Base-by-base conservation (phyloP, 225 moss, liverwort and hornwort species). In the Anthoceros angustus region DNA sequence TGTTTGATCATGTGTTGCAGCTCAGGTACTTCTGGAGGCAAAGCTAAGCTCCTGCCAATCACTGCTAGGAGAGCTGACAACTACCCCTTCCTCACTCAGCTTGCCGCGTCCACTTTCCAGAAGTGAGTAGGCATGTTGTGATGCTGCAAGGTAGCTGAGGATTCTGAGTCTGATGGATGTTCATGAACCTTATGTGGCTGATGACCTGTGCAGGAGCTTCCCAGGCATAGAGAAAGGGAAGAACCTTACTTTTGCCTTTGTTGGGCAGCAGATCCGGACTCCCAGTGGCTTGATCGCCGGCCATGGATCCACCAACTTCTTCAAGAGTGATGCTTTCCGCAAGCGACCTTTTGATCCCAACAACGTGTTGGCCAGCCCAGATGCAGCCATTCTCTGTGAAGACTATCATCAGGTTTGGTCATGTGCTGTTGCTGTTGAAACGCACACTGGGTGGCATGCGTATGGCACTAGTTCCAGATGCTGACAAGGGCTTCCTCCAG, bases 391-490 rank as follows among this genome's bases (percentile, higher is more conserved):
- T 26, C 15, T 69, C 1, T 68, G 68, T 18, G 39, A 10, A 23
- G 69, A 69, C 15, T 69, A 61, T 39, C 2, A 42, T 6, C 69
- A 55, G 55, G 55, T 55, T 46, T 16, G 45, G 16, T 55, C 45
- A n/a, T 55, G 15, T 55, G 15, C 55, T 18, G 7, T 23, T 20
- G 6, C 7, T 32, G 32, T 1, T 32, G 32, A 32, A 32, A 32
- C 32, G 32, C 32, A 32, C 4, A 4, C 32, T 32, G 32, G 32
- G 32, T 32, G 32, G 32, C 32, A 32, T 32, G 32, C 32, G 32
- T 32, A 32, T 32, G 32, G 32, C 32, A 32, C 32, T 4, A 32
- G 32, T 32, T 32, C 45, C 45, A 46, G 45, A 0, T 10, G 10
- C 45, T 46, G 45, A 46, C 45, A 46, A 46, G 45, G 45, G 10